Base-by-base conservation (phyloP, 139 green algal species). In the Gonium pectorale region DNA sequence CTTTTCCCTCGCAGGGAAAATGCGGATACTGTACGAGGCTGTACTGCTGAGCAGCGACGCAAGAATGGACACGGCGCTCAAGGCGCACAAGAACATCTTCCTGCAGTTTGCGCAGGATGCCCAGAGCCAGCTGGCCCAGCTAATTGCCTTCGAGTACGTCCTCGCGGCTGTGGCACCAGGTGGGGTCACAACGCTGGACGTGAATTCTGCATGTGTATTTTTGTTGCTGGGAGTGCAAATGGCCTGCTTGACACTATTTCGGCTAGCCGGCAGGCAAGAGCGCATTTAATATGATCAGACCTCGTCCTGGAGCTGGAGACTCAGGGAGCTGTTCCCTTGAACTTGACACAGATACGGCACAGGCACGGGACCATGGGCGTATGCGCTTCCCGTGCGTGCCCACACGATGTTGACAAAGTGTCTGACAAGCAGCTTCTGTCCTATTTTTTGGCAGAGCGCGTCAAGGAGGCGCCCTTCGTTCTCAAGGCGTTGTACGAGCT, bases 401-500 rank as follows among this genome's bases (percentile, higher is more conserved):
- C n/a, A n/a, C n/a, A n/a, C n/a, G n/a, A n/a, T n/a, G n/a, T n/a
- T n/a, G n/a, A n/a, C n/a, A n/a, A n/a, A n/a, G n/a, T n/a, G n/a
- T n/a, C n/a, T n/a, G n/a, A n/a, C n/a, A n/a, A n/a, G n/a, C n/a
- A n/a, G n/a, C n/a, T n/a, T n/a, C n/a, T n/a, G n/a, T n/a, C n/a
- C n/a, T n/a, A n/a, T n/a, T n/a, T n/a, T n/a, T n/a, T n/a, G n/a
- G 3, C 89, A 31, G 86, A 87, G 26, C 89, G 89, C 64, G 64
- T 91, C 41, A 93, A 91, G 64, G 95, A 98, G 89, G 85, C 90
- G 3, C 80, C 94, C 0, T 83, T 95, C 56, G 87, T 95, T n/a
- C 86, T 99, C 21, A 98, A 99, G 93, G 85, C 73, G 43, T 80
- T 98, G 67, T 99, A 99, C 74, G 97, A 99, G 70, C 83, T 90